Evolutionary conservation across 805 yeast species (phyloP).

Genomic region (Isabelozyma gotoi): DNA sequence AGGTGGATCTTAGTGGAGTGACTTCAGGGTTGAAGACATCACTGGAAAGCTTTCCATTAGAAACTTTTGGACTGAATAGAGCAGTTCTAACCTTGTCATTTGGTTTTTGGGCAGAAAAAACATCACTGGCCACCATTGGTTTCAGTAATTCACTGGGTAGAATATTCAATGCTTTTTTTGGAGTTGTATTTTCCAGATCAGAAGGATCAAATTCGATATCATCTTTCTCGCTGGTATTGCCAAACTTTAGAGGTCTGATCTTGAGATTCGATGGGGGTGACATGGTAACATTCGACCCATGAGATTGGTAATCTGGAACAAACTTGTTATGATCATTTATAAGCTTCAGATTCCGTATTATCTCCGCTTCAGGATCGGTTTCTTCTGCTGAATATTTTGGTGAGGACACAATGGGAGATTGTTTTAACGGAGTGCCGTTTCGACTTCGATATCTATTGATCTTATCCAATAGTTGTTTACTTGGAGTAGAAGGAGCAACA

Average conservation of each 20-base stretch:
- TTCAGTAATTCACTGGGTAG: background rate
- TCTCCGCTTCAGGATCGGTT: slow-evolving; percentile 7
- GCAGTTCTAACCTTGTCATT: no score
- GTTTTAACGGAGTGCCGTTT: slow-evolving; percentile 19
- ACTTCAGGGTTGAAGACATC: background rate
- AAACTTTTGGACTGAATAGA: no score
- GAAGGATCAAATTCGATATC: slow-evolving; percentile 28
- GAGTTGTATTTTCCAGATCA: slow-evolving; percentile 16
- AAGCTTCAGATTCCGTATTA: slow-evolving; percentile 16
- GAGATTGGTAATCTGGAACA: slow-evolving; percentile 13
- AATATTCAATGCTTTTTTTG: no score
- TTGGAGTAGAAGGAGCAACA: slow-evolving; percentile 6
- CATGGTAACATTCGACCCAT: slow-evolving; percentile 5
- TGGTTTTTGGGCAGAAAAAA: no score
- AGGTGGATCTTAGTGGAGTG: background rate
- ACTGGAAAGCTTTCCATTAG: no score
- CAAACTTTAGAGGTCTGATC: slow-evolving; percentile 11
- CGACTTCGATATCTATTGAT: slow-evolving; percentile 10
- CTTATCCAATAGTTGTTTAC: slow-evolving; percentile 1
- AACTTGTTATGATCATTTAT: slow-evolving; percentile 24
- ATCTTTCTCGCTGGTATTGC: background rate
- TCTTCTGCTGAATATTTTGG: background rate
- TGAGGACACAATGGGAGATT: slow-evolving; percentile 7
- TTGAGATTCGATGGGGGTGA: slow-evolving; percentile 23
- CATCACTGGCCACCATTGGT: no score